phyloP scores from a whole-genome alignment of 2,329 filamentous ascomycete species.

The Diaporthe vaccinii region DNA sequence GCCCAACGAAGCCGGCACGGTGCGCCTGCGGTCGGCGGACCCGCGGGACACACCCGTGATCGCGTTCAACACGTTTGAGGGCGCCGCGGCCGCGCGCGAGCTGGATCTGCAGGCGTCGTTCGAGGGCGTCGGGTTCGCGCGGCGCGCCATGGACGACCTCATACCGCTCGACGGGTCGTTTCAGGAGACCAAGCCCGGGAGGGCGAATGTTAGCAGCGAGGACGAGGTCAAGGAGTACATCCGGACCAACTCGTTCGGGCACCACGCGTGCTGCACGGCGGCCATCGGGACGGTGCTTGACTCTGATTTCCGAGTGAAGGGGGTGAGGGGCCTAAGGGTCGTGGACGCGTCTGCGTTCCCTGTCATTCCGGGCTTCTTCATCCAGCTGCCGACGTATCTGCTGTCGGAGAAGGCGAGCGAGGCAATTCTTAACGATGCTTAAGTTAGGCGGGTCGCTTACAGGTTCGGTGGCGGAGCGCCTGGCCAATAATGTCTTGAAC shows the following conservation, averaged over 20 bases:
- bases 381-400: constrained; percentile 66
- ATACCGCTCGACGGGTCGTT: constrained; percentile 37
- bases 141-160: constrained; percentile 46
- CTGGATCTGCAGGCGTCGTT: constrained; percentile 66
- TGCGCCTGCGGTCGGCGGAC: constrained; percentile 71
- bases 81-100: constrained; percentile 60
- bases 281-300: constrained; percentile 62
- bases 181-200: constrained; percentile 43
- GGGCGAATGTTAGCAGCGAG: constrained; percentile 36
- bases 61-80: constrained; percentile 72
- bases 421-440: constrained; percentile 35
- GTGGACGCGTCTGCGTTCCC: constrained; percentile 70
- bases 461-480: not conserved
- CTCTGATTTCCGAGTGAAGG: constrained; percentile 64
- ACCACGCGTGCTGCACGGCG: constrained; percentile 41
- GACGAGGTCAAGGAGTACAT: constrained; percentile 43
- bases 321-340: constrained; percentile 64
- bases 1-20: constrained; percentile 72
- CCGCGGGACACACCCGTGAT: constrained; percentile 75
- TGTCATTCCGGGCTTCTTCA: constrained; percentile 56
- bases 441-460: not conserved
- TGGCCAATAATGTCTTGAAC: not conserved
- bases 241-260: constrained; percentile 42
- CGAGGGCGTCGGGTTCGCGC: constrained; percentile 67
- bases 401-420: constrained; percentile 42